phyloP scores from a whole-genome alignment of 2,329 filamentous ascomycete species.

The Arthrobotrys pseudoclavata region DNA sequence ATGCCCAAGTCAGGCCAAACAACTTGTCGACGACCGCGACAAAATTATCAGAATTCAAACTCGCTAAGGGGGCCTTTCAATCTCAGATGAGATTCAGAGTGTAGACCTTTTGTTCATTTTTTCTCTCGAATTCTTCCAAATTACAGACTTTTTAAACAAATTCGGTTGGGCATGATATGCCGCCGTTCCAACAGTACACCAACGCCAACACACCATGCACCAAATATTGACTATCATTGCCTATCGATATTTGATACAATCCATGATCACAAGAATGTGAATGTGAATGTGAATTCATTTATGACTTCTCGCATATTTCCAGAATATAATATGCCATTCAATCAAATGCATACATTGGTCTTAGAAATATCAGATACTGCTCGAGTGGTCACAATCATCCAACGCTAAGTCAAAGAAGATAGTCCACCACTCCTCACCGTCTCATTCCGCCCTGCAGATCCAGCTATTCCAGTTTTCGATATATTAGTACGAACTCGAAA shows the following conservation, averaged over 20 bases:
- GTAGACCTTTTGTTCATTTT: not conserved
- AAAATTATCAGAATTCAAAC: not conserved
- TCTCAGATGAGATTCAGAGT: not conserved
- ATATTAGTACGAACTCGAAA: slow-evolving; percentile 13
- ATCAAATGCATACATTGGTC: not conserved
- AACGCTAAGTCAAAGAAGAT: not conserved
- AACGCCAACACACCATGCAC: not conserved
- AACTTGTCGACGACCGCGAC: not conserved
- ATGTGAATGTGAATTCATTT: not conserved
- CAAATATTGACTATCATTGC: not conserved
- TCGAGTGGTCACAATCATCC: not conserved
- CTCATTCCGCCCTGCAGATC: slow-evolving; percentile 27
- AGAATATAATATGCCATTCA: not conserved
- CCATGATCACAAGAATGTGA: not conserved
- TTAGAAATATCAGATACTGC: not conserved
- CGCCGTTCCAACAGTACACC: not conserved
- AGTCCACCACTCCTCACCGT: not conserved
- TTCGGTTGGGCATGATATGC: not conserved
- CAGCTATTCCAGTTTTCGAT: slow-evolving; percentile 24
- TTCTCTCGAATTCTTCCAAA: not conserved
- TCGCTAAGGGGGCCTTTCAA: not conserved
- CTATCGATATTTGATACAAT: not conserved
- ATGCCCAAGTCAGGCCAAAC: not conserved
- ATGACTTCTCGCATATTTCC: not conserved
- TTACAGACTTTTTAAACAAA: not conserved